A percentile compares a stretch with the other conserved stretches of the same genome.
phyloP scores from a whole-genome alignment of 192 early-diverging fungal genomes.

The Bifiguratus adelaidae region DNA sequence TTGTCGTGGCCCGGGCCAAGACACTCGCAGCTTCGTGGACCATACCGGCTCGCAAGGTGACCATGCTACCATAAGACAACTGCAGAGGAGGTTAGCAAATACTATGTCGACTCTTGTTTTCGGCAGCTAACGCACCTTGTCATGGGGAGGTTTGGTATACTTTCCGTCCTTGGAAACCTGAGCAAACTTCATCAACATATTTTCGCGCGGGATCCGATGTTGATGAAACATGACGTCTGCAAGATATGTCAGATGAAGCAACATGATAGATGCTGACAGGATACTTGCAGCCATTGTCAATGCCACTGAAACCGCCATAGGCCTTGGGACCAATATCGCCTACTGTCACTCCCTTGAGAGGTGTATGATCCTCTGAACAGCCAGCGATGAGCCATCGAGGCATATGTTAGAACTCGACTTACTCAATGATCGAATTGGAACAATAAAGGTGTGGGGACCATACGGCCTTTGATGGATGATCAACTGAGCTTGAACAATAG shows the following conservation, averaged over 20 bases:
- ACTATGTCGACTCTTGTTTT: neutral
- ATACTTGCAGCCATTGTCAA: conserved; percentile 33
- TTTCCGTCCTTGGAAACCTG: conserved; percentile 40
- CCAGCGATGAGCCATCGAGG: too few relatives aligned
- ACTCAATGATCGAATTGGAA: conserved; percentile 45
- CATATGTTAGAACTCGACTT: too few relatives aligned
- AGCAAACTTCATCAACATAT: conserved; percentile 48
- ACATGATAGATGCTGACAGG: neutral
- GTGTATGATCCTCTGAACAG: conserved; percentile 34
- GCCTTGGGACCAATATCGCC: conserved; percentile 61
- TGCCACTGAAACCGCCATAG: conserved; percentile 28
- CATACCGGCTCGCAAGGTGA: conserved; percentile 46
- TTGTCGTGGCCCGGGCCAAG: conserved; percentile 33
- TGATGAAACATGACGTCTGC: conserved; percentile 32
- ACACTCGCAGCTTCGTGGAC: conserved; percentile 31
- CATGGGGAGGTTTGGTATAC: conserved; percentile 44
- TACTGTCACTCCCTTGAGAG: conserved; percentile 44
- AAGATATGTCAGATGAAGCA: conserved; percentile 9
- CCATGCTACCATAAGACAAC: conserved; percentile 58
- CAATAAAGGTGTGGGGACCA: conserved; percentile 55
- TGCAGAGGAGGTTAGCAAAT: neutral
- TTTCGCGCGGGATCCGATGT: conserved; percentile 41
- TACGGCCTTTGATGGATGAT: conserved; percentile 45
- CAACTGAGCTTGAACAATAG: conserved; percentile 48
- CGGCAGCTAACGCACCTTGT: conserved; percentile 9